Evolutionary conservation across 768 basidiomycete genomes (phyloP), one percentile per base, ranked within the genome.

Genomic region (Tephrocybe sp.): DNA sequence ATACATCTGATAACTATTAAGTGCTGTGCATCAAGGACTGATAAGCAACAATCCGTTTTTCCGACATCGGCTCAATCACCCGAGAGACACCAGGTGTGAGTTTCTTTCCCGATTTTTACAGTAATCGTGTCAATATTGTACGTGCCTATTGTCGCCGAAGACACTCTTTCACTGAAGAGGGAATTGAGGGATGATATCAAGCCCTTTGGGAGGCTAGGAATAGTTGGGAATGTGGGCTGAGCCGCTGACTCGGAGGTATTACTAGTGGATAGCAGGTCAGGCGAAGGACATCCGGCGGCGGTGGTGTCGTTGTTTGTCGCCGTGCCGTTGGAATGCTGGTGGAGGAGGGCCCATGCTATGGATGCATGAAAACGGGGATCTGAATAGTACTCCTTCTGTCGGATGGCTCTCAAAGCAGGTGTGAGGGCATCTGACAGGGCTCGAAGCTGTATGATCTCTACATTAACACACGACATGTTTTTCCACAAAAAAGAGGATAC

Each of bases 281-380:
- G 39, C 47, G 38, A 47, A 4, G 18, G 21, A 39, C 30, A 38
- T 45, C 50, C 41, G 41, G 45, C 18, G 15, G 34, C 24, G 46
- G 46, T 45, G 38, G 34, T 13, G 24, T 23, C 33, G 48, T n/a
- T 25, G 45, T 47, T 31, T 31, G 36, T 27, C 30, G 25, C n/a
- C n/a, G 30, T 24, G 7, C 42, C 40, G 10, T n/a, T 19, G n/a
- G 42, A 18, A 4, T 45, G 31, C 27, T 42, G 9, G 16, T 79
- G 72, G 42, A 91, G 77, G 37, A 92, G 73, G 12, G 84, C 82
- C 94, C 94, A 97, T 9, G 84, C 91, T 47, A 97, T 82, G 2
- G 92, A 94, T 11, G 88, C 78, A 62, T 97, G 94, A 60, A 94
- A 97, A 38, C 84, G 80, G 16, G 94, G 92, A 24, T 80, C 69